Conservation (phyloP, 164 flowering plant genomes). For the Liquidambar formosana region DNA sequence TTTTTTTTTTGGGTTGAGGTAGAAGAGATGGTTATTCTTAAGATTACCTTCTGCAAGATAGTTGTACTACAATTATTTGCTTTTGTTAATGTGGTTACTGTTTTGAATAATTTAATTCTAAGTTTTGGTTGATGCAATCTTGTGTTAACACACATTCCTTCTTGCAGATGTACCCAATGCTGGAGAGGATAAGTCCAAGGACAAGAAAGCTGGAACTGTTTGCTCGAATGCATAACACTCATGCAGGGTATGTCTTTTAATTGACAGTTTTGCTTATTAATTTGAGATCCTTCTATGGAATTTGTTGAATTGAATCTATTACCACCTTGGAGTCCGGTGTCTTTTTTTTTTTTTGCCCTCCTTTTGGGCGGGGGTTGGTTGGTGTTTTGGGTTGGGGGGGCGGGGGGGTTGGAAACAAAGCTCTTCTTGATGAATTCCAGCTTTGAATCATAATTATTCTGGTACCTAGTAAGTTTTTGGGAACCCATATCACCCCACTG, state of each 20-base stretch:
- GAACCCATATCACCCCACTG: neutral
- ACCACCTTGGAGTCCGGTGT: too few relatives aligned
- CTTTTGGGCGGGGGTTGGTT: too few relatives aligned
- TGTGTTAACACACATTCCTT: neutral
- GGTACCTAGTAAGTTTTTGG: too few relatives aligned
- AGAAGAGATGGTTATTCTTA: neutral
- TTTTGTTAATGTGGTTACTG: neutral
- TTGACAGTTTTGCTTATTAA: neutral
- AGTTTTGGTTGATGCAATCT: neutral
- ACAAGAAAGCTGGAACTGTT: constrained; percentile 95
- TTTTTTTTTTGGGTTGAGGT: too few relatives aligned
- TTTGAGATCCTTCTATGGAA: neutral
- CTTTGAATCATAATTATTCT: too few relatives aligned
- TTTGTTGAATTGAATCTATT: too few relatives aligned
- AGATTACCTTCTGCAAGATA: neutral
- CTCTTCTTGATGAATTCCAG: too few relatives aligned
- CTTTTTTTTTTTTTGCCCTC: too few relatives aligned
- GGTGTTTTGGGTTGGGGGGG: too few relatives aligned
- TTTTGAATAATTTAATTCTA: neutral
- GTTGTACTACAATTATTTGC: neutral
- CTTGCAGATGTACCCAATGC: constrained; percentile 95
- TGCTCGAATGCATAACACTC: constrained; percentile 99
- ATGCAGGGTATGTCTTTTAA: constrained; percentile 75
- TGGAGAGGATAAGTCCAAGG: constrained; percentile 96
- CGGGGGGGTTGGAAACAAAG: too few relatives aligned